Evolutionary conservation across 805 yeast genomes (phyloP), one percentile per base, ranked within the genome.

Genomic region (Ogataea corticis): DNA sequence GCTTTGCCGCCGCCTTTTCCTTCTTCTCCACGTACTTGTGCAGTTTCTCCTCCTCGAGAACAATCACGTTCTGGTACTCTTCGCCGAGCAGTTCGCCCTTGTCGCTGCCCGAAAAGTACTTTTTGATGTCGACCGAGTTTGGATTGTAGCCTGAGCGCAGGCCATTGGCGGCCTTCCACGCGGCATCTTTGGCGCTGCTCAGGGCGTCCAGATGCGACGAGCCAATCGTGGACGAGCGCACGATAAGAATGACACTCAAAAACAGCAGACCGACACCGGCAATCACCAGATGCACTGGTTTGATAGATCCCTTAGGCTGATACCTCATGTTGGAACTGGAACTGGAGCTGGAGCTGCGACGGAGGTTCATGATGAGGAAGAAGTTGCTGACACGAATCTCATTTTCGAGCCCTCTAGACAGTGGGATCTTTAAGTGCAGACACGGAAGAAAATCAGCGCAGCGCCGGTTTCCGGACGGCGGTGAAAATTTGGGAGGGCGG

Each of bases 31-130:
- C 12, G 43, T 34, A 46, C 41, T 50, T 50, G 31, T 18, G 18
- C 34, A 50, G 37, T 45, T 50, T 50, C 18, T 41, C 47, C 31
- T 39, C 45, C 33, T 50, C 54, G 27, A 30, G 17, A 18, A 10
- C 30, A n/a, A 29, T 38, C 13, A 50, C 19, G 9, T 28, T 13
- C 13, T 39, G 40, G n/a, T 32, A 25, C 15, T 21, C 34, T 7
- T 33, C 17, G 2, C 23, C 37, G 2, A 25, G 33, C 18, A 50
- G 18, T 10, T 15, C 10, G 14, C 23, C 30, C 31, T 46, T 50
- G 9, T 15, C 7, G 6, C 27, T 21, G 3, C 33, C 44, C 1
- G 18, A 12, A 25, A 50, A 42, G 39, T 49, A 49, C 17, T 27
- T 42, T 16, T 23, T 38, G 29, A 42, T 40, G 29, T 45, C 41